phyloP scores from a whole-genome alignment of 2,329 filamentous ascomycete genomes.

The Clonostachys byssicola region DNA sequence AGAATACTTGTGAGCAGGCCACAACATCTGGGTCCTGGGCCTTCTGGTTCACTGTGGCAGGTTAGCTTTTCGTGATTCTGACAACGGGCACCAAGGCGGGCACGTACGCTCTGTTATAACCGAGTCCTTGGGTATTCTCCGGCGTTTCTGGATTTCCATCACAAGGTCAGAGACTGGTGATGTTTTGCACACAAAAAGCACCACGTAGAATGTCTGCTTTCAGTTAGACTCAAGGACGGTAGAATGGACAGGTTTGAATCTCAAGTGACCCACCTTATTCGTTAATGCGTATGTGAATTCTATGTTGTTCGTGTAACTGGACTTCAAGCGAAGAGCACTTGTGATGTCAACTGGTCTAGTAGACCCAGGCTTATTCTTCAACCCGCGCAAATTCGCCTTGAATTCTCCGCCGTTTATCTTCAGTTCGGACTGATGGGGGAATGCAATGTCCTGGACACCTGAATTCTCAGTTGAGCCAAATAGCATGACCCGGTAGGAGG shows the following conservation, averaged over 20 bases:
- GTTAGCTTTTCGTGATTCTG: conserved; percentile 10
- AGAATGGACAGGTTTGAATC: background rate
- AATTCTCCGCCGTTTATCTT: conserved; percentile 86
- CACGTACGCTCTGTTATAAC: conserved; percentile 80
- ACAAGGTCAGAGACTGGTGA: conserved; percentile 71
- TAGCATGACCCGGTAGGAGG: conserved; percentile 70
- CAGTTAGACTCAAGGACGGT: background rate
- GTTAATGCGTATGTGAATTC: conserved; percentile 92
- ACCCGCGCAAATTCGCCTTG: conserved; percentile 86
- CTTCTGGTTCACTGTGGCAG: conserved; percentile 64
- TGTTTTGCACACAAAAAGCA: conserved; percentile 69
- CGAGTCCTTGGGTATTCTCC: conserved; percentile 72
- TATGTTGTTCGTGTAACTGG: conserved; percentile 71
- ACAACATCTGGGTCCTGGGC: conserved; percentile 86
- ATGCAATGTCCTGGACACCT: conserved; percentile 72
- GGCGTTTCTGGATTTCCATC: conserved; percentile 57
- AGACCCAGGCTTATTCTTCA: conserved; percentile 95
- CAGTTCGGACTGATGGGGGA: conserved; percentile 89
- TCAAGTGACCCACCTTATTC: conserved; percentile 59
- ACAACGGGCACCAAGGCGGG: background rate
- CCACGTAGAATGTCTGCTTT: conserved; percentile 65
- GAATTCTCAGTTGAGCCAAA: conserved; percentile 71
- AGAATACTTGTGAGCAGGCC: conserved; percentile 82
- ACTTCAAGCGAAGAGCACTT: conserved; percentile 63
- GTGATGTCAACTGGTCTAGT: conserved; percentile 94